These are phyloP conservation scores for Teratosphaeria nubilosa DNA, from an alignment of 2,329 filamentous ascomycete genomes.

Conservation along the genomic window DNA sequence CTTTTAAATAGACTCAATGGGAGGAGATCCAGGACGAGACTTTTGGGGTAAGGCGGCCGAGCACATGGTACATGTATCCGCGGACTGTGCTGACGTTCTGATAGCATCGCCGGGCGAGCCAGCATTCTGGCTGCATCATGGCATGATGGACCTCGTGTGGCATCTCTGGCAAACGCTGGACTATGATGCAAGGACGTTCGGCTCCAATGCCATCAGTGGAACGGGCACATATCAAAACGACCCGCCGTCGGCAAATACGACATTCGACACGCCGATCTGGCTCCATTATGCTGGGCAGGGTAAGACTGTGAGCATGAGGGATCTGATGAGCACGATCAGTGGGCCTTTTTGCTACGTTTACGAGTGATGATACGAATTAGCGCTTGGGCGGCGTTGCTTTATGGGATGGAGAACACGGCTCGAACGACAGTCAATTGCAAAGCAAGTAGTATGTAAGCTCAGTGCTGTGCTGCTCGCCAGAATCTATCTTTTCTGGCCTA, in stretches of 20 bases:
- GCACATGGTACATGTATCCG: not conserved
- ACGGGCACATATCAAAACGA: constrained; percentile 36
- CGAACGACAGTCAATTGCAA: not conserved
- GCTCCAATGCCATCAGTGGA: constrained; percentile 28
- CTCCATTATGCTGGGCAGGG: constrained; percentile 20
- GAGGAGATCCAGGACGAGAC: constrained; percentile 28
- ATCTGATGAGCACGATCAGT: constrained; percentile 23
- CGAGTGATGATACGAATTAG: not conserved
- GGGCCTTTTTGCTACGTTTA: constrained; percentile 25
- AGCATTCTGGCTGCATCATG: constrained; percentile 41
- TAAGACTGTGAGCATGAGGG: constrained; percentile 12
- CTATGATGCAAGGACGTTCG: constrained; percentile 25
- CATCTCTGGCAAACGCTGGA: constrained; percentile 43
- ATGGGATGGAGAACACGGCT: not conserved
- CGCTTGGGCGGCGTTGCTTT: not conserved
- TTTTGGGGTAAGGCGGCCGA: constrained; percentile 30
- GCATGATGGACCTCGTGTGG: constrained; percentile 38
- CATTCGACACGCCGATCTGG: constrained; percentile 32
- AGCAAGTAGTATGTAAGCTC: not conserved
- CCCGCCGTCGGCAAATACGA: constrained; percentile 35
- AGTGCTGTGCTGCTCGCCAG: not conserved
- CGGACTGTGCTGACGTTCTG: not conserved
- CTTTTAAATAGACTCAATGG: not conserved
- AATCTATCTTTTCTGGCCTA: not conserved
- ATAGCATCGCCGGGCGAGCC: constrained; percentile 25